Evolutionary conservation across 768 basidiomycete species (phyloP).

Genomic region (Hygrophoropsis aurantiaca): DNA sequence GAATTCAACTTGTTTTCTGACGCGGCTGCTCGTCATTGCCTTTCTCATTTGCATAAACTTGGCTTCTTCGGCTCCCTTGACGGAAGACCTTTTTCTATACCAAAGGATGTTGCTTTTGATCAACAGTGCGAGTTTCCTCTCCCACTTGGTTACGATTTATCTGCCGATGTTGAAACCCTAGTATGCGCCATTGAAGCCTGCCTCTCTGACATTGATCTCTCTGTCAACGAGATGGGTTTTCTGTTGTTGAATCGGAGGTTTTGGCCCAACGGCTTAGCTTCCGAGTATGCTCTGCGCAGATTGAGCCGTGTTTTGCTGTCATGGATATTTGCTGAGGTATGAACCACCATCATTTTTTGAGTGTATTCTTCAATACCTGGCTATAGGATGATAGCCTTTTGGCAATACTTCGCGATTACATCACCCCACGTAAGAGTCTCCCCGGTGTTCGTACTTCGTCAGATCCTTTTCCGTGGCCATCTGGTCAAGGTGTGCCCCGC

Average conservation of each 20-base stretch:
- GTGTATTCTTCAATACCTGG: background rate
- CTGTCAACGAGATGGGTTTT: constrained; percentile 73
- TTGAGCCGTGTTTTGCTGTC: constrained; percentile 55
- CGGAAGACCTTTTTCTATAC: constrained; percentile 7
- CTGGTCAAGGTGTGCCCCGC: constrained; percentile 19
- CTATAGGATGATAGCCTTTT: constrained; percentile 66
- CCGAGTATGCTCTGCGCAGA: constrained; percentile 67
- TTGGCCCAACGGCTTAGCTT: constrained; percentile 73
- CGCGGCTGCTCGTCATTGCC: constrained; percentile 47
- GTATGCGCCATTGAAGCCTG: constrained; percentile 71
- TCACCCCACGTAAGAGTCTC: constrained; percentile 53
- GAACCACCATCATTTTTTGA: constrained; percentile 11
- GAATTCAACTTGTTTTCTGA: constrained; percentile 60
- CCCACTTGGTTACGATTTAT: constrained; percentile 70
- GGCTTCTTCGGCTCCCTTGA: constrained; percentile 60
- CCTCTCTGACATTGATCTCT: constrained; percentile 67
- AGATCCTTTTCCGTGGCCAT: constrained; percentile 59
- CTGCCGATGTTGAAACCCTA: constrained; percentile 70
- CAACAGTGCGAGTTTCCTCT: constrained; percentile 61
- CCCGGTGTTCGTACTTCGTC: constrained; percentile 60
- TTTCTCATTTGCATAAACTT: constrained; percentile 60
- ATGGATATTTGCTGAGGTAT: constrained; percentile 78
- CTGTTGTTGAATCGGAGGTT: constrained; percentile 65
- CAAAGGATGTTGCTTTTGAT: constrained; percentile 34
- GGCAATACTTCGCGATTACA: constrained; percentile 63